Evolutionary conservation across 2,329 filamentous ascomycete species (phyloP).

Genomic region (Pyrenochaeta sp.): DNA sequence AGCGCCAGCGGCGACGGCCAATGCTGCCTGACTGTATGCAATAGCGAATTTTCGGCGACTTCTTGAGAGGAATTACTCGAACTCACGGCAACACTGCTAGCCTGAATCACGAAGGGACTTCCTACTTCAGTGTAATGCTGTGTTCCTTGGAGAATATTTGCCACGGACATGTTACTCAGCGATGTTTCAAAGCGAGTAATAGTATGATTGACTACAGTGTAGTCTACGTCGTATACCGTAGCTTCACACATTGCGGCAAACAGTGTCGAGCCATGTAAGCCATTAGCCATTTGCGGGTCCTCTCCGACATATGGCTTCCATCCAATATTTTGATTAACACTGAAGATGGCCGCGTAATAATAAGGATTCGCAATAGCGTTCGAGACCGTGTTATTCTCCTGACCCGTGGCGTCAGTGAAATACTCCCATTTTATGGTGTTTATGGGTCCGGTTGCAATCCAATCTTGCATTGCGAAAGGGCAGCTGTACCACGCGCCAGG

Average conservation of each 20-base stretch:
- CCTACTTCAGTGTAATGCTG: slow-evolving; percentile 2
- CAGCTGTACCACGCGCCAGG: neutral
- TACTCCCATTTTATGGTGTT: neutral
- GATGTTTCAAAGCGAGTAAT: neutral
- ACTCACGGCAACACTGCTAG: neutral
- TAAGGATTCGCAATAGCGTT: slow-evolving; percentile 2
- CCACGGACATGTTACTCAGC: neutral
- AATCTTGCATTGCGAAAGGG: neutral
- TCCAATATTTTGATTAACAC: neutral
- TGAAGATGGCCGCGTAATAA: neutral
- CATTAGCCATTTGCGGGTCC: neutral
- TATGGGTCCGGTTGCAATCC: neutral
- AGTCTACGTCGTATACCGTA: slow-evolving; percentile 3
- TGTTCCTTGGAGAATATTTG: slow-evolving; percentile 4
- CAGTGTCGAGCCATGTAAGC: slow-evolving; percentile 1
- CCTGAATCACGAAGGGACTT: slow-evolving; percentile 2
- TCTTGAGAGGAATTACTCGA: neutral
- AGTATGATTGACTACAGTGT: slow-evolving; percentile 1
- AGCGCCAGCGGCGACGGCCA: neutral
- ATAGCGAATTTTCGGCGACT: slow-evolving; percentile 3
- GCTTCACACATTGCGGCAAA: neutral
- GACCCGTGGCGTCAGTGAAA: neutral
- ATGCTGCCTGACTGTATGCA: slow-evolving; percentile 5
- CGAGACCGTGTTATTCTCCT: neutral
- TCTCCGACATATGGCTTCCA: neutral